A percentile compares a stretch with the other conserved stretches of the same genome.
Conservation (phyloP, 352 stramenopile species). For the Phytopythium ostracodes region DNA sequence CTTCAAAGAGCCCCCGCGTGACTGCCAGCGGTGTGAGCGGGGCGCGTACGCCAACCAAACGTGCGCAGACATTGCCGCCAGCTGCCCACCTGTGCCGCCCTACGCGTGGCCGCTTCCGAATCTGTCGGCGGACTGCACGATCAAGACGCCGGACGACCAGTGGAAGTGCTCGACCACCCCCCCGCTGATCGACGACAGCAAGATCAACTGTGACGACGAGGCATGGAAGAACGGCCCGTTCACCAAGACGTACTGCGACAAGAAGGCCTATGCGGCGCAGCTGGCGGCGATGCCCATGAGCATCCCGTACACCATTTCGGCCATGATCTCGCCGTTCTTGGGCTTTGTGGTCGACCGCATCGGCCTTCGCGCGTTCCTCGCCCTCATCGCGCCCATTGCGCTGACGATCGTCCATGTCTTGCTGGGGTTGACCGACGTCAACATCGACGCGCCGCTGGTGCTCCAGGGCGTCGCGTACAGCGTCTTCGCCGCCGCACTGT, state of each 20-base stretch:
- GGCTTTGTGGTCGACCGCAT: slow-evolving; percentile 90
- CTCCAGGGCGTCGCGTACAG: slow-evolving; percentile 91
- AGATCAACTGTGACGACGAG: slow-evolving; percentile 75
- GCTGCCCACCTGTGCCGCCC: slow-evolving; percentile 60
- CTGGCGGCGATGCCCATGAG: slow-evolving; percentile 87
- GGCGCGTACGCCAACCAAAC: slow-evolving; percentile 46
- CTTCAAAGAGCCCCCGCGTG: slow-evolving; percentile 54
- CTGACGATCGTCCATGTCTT: slow-evolving; percentile 86
- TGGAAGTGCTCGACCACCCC: slow-evolving; percentile 45
- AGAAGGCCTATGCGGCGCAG: slow-evolving; percentile 55
- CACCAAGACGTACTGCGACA: slow-evolving; percentile 52
- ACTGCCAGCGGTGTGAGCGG: slow-evolving; percentile 50
- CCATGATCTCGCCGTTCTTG: slow-evolving; percentile 84
- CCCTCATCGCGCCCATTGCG: slow-evolving; percentile 64
- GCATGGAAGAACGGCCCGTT: slow-evolving; percentile 65
- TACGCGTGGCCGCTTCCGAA: slow-evolving; percentile 70
- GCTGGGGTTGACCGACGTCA: slow-evolving; percentile 70
- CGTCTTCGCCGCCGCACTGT: slow-evolving; percentile 90
- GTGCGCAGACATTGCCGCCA: slow-evolving; percentile 45
- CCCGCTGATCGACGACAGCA: slow-evolving; percentile 58
- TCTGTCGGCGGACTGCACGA: slow-evolving; percentile 70
- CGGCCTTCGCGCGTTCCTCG: slow-evolving; percentile 79
- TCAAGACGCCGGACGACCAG: slow-evolving; percentile 57
- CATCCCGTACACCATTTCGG: slow-evolving; percentile 92
- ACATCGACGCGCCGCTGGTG: slow-evolving; percentile 82